A percentile compares a stretch with the other conserved stretches of the same genome.
Conservation (phyloP, 2,329 filamentous ascomycete species). For the Exophiala alcalophila region DNA sequence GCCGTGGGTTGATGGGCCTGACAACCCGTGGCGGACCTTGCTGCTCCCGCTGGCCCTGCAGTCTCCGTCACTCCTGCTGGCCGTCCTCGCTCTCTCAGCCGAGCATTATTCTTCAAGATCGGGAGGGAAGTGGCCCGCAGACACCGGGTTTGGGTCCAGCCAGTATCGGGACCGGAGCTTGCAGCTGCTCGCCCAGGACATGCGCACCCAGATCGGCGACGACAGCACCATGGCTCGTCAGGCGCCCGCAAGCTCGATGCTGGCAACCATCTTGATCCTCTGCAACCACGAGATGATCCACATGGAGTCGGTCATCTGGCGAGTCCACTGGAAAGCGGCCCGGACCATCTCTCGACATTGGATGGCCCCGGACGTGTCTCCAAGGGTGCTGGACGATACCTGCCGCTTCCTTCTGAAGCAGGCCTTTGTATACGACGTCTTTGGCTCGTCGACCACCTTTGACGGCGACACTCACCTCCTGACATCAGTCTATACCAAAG, state of each 20-base stretch:
- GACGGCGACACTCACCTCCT: constrained; percentile 22
- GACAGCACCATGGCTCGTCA: constrained; percentile 6
- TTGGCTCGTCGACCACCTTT: constrained; percentile 32
- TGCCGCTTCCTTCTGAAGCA: constrained; percentile 31
- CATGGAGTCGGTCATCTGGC: constrained; percentile 28
- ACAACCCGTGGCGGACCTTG: constrained; percentile 32
- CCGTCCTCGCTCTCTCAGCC: constrained; percentile 31
- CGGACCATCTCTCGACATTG: constrained; percentile 29
- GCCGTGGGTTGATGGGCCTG: constrained; percentile 32
- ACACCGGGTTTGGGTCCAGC: constrained; percentile 7
- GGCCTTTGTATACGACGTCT: constrained; percentile 33
- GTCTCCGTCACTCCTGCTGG: constrained; percentile 29
- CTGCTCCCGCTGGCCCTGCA: constrained; percentile 31
- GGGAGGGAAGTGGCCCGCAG: constrained; percentile 1
- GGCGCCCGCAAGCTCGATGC: constrained; percentile 15
- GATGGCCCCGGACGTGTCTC: constrained; percentile 12
- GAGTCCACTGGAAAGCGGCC: constrained; percentile 31
- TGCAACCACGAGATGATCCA: constrained; percentile 33
- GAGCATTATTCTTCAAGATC: constrained; percentile 25
- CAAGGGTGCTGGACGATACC: constrained; percentile 15
- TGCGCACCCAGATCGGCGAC: constrained; percentile 14
- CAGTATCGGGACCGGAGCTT: constrained; percentile 19
- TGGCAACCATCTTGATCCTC: constrained; percentile 32
- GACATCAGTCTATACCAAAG: constrained; percentile 16
- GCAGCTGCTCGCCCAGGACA: constrained; percentile 12